Conservation (phyloP, 148 eudicot genomes). For the Vaccinium corymbosum region DNA sequence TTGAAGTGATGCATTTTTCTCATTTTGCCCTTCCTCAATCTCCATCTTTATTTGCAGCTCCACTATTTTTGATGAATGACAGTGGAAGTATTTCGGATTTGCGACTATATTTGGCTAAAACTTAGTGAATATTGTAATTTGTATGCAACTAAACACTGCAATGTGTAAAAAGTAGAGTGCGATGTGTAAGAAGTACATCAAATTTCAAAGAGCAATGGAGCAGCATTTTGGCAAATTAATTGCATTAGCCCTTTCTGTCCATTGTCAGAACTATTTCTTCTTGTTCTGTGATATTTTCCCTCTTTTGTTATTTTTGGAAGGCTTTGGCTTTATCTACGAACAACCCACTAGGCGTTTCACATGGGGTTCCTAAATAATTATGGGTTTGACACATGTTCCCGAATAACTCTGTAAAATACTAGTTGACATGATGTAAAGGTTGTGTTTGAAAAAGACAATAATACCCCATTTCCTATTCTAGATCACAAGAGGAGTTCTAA, state of each 20-base stretch:
- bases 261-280: neutral
- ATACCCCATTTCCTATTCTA: no score
- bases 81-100: neutral
- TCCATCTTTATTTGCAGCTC: neutral
- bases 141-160: neutral
- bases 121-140: neutral
- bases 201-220: neutral
- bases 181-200: neutral
- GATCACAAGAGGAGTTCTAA: no score
- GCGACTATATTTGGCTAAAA: neutral
- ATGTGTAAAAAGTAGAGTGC: neutral
- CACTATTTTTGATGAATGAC: neutral
- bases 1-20: slow-evolving; percentile 10
- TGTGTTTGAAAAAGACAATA: no score
- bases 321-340: no score
- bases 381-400: no score
- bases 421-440: no score
- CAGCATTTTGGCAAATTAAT: neutral
- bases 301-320: neutral
- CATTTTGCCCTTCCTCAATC: neutral
- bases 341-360: no score
- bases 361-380: no score
- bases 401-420: no score
- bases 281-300: neutral
- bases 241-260: neutral